Conservation (phyloP, 768 basidiomycete species). For the Leccinellum albellum region DNA sequence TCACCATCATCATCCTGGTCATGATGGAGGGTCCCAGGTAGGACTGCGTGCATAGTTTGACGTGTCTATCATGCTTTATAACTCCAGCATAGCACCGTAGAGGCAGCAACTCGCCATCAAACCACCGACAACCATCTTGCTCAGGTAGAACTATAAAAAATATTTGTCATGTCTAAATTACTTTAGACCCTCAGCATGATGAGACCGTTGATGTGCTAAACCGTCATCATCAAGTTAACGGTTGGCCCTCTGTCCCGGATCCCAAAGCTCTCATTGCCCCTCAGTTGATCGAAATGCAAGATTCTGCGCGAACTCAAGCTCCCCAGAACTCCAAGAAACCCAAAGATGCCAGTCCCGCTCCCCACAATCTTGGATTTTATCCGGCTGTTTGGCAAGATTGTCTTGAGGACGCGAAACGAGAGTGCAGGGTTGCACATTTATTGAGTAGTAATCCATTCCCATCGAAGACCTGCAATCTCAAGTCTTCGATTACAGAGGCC, state of each 20-base stretch:
- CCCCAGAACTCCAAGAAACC: background rate
- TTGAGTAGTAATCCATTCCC: background rate
- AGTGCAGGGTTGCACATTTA: background rate
- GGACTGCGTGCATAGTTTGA: no score
- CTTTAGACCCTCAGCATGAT: no score
- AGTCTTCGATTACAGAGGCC: background rate
- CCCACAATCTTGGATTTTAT: background rate
- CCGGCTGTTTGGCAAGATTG: background rate
- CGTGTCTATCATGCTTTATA: no score
- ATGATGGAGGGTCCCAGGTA: no score
- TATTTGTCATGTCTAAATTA: no score
- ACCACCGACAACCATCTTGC: no score
- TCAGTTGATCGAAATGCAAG: no score
- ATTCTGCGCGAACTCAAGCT: background rate
- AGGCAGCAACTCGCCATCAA: no score
- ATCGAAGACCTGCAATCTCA: background rate
- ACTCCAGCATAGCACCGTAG: no score
- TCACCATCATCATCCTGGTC: no score
- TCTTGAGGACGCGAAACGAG: background rate
- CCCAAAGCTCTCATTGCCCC: background rate
- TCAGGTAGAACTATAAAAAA: no score
- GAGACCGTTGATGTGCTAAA: background rate
- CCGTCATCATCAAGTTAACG: background rate
- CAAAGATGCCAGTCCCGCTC: background rate
- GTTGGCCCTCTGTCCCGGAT: background rate